phyloP scores from a whole-genome alignment of 208 protist species.

The Spongospora subterranea region DNA sequence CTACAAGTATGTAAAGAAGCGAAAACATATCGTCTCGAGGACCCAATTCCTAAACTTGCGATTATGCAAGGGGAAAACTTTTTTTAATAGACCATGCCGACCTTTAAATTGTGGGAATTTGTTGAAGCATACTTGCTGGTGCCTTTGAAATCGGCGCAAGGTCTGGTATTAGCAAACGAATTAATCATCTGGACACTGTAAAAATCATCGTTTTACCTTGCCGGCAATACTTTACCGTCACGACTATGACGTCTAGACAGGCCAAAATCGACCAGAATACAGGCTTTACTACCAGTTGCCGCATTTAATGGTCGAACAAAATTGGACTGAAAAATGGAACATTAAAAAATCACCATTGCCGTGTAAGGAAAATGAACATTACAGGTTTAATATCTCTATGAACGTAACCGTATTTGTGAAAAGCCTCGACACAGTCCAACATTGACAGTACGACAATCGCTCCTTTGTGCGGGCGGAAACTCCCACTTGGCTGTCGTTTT shows the following conservation, averaged over 20 bases:
- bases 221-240: neutral
- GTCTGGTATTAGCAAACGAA: neutral
- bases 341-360: neutral
- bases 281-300: neutral
- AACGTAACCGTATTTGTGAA: slow-evolving; percentile 38
- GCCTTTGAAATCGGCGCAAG: slow-evolving; percentile 1
- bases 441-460: slow-evolving; percentile 25
- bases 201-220: slow-evolving; percentile 36
- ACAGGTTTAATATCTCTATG: slow-evolving; percentile 47
- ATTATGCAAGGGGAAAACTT: slow-evolving; percentile 1
- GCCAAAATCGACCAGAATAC: slow-evolving; percentile 37
- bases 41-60: neutral
- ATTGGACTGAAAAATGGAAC: slow-evolving; percentile 6
- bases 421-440: slow-evolving; percentile 30
- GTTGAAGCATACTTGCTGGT: slow-evolving; percentile 32
- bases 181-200: neutral
- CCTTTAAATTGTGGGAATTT: slow-evolving; percentile 17
- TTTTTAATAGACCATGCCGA: neutral
- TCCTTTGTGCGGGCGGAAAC: neutral
- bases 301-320: neutral
- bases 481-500: slow-evolving; percentile 17
- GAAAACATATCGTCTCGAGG: slow-evolving; percentile 52
- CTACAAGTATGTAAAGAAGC: slow-evolving; percentile 20
- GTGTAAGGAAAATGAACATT: neutral
- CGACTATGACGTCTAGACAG: neutral